Conservation (phyloP, 129 eudicot species). For the Tagetes erecta region DNA sequence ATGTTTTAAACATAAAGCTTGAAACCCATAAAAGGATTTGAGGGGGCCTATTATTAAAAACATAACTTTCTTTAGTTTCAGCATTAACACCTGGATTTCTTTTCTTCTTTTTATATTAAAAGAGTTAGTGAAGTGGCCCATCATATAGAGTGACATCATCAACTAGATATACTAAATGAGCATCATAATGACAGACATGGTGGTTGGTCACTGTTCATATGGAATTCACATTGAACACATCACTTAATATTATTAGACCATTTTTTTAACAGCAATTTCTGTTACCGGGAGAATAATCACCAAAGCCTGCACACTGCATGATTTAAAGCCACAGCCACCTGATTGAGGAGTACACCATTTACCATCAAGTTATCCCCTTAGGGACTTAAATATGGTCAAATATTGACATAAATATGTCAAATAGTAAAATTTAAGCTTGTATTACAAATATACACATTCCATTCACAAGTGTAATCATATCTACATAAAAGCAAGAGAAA, state of each 20-base stretch:
- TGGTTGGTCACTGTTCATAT: not conserved
- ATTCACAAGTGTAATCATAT: constrained; percentile 10
- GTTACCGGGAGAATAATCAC: no score
- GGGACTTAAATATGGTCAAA: not conserved
- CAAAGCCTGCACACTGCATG: no score
- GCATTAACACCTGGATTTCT: constrained; percentile 7
- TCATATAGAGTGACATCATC: not conserved
- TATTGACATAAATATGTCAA: not conserved
- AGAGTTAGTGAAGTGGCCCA: constrained; percentile 10
- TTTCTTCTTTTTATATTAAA: constrained; percentile 1
- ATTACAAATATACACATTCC: not conserved
- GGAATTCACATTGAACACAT: not conserved
- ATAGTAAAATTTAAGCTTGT: not conserved
- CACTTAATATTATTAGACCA: not conserved
- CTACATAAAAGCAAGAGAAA: not conserved
- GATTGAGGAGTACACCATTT: no score
- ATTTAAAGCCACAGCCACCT: no score
- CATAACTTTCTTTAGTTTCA: constrained; percentile 17
- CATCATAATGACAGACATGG: not conserved
- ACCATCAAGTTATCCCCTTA: no score
- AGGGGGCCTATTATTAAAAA: not conserved
- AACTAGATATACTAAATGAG: not conserved
- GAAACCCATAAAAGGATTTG: not conserved
- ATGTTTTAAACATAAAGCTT: constrained; percentile 1
- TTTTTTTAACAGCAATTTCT: no score